Evolutionary conservation across 2,329 filamentous ascomycete species (phyloP), one percentile per base, ranked within the genome.

Genomic region (Neoarthrinium moseri): DNA sequence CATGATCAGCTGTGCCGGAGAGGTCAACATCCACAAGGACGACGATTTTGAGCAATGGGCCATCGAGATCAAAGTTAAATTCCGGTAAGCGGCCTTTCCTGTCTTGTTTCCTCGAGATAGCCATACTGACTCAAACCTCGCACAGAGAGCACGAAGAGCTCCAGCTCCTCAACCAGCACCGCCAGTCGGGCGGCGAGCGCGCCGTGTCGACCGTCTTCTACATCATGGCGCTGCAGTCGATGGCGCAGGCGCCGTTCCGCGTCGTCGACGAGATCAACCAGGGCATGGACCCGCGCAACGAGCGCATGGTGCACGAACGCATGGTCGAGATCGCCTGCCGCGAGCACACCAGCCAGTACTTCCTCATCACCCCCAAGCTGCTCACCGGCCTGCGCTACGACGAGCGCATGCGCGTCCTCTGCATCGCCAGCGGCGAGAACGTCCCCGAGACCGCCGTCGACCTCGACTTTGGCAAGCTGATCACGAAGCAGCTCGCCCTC

Each of bases 181-280:
- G 94, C 5, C 94, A 99, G 66, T 97, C 92, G 2, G 94, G 94
- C 58, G 94, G 94, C 53, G 94, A 99, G 71, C 87, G 94, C 49
- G 90, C 94, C 20, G 92, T 99, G 18, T 95, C 90, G 18, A 99
- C 94, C 12, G 95, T 97, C 62, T 99, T 97, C 77, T 99, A 95
- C 71, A 89, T 99, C 46, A 97, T 99, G 91, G 90, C 94, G 5
- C 80, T 99, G 21, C 94, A 99, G 66, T 89, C 89, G 40, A 84
- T 99, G 59, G 92, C 94, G 13, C 87, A 91, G 59, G 91, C 91
- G 4, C 94, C 94, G 1, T 99, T 99, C 80, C 90, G 94, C 43
- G 92, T 99, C 40, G 94, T 99, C 48, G 94, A 99, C 68, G 94
- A 99, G 72, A 99, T 99, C 76, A 99, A 99, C 63, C 94, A 99